Base-by-base conservation (phyloP, 768 basidiomycete species). In the Daedaleopsis sinensis region DNA sequence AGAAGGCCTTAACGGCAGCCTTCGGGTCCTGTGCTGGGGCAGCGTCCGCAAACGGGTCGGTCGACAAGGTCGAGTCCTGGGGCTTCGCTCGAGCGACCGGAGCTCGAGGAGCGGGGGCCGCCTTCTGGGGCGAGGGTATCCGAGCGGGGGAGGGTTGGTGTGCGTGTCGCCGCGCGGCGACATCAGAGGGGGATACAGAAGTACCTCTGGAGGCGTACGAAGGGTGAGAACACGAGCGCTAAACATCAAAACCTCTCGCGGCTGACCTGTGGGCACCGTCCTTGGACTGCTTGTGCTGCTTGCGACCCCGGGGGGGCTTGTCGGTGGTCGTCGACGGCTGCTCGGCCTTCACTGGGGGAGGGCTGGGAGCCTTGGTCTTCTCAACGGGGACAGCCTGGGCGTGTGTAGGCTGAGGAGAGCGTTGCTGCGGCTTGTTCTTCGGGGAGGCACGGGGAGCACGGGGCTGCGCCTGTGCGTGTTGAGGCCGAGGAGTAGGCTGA, bases 71-170 rank as follows among this genome's bases (percentile, higher is more conserved):
- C 80, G 52, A 10, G 19, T 39, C 42, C 55, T 63, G 55, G 55
- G 57, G 66, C 54, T 65, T 59, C 53, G 36, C 65, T 55, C 55
- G 62, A 59, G 59, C 23, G 51, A 65, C 55, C 55, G 48, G 56
- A 57, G 62, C 64, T 62, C 55, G 61, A 36, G 61, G 53, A 59
- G 74, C 73, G 70, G 72, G 63, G 49, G 68, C 36, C 48, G 61
- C 82, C 84, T 88, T 88, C 84, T 81, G 86, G 83, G 88, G 87
- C 82, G 85, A 84, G 83, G 85, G 70, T 71, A 71, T 67, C 63
- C 63, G 58, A 46, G 73, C 59, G 51, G 74, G 87, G 43, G 89
- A 89, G 21, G 86, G 82, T 70, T 88, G 88, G 62, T 87, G 87
- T 72, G 76, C 67, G 77, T 80, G 74, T 77, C 82, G 82, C 69